Conservation (phyloP, 768 basidiomycete species). For the Phaeolepiota aurea region DNA sequence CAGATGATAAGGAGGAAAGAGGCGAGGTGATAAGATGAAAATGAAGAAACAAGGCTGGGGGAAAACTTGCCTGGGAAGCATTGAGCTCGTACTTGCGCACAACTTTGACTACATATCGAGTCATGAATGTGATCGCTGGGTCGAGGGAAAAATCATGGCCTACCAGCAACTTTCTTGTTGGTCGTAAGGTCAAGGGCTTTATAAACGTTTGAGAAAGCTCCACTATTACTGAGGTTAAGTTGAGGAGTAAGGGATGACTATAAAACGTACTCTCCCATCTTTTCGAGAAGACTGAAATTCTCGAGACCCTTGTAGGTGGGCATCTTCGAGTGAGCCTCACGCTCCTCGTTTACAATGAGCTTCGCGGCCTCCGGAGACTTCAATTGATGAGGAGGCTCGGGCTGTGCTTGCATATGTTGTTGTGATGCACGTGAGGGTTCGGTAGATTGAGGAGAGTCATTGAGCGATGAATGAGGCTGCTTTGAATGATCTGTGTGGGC, state of each 20-base stretch:
- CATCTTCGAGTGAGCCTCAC: slow-evolving; percentile 66
- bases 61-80: slow-evolving; percentile 74
- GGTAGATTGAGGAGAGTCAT: slow-evolving; percentile 18
- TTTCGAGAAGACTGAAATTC: slow-evolving; percentile 64
- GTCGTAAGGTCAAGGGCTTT: slow-evolving; percentile 74
- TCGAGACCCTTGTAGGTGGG: slow-evolving; percentile 84
- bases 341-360: slow-evolving; percentile 68
- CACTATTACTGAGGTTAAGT: slow-evolving; percentile 33
- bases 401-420: slow-evolving; percentile 16
- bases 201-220: slow-evolving; percentile 99
- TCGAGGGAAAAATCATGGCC: slow-evolving; percentile 19
- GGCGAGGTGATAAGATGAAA: slow-evolving; percentile 12
- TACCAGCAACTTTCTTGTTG: slow-evolving; percentile 78
- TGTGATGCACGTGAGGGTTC: slow-evolving; percentile 24
- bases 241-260: slow-evolving; percentile 10
- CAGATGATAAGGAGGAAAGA: slow-evolving; percentile 11
- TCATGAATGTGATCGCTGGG: neutral
- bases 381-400: slow-evolving; percentile 6
- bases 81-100: slow-evolving; percentile 92
- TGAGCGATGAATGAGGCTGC: slow-evolving; percentile 13
- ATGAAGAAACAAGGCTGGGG: slow-evolving; percentile 14
- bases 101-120: slow-evolving; percentile 61
- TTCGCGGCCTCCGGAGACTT: slow-evolving; percentile 43
- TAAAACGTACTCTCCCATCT: slow-evolving; percentile 86
- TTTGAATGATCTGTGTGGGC: slow-evolving; percentile 20